A percentile compares a stretch with the other conserved stretches of the same genome.
These are phyloP conservation scores for Podospora australis DNA, from an alignment of 495 filamentous ascomycete species.

Conservation along the genomic window DNA sequence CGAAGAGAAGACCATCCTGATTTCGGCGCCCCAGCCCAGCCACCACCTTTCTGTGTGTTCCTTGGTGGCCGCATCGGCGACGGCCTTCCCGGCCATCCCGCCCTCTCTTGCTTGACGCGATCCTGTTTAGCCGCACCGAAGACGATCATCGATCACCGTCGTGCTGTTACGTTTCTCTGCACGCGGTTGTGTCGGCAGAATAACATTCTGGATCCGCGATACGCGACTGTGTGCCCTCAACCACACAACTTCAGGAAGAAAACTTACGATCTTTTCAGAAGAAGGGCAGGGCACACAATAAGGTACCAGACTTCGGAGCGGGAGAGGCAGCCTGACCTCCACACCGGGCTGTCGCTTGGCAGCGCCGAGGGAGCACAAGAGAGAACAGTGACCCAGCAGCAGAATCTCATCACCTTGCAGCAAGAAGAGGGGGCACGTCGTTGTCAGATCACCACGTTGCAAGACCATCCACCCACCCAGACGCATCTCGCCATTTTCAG, in stretches of 20 bases:
- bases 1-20: neutral
- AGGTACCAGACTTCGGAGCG: no score
- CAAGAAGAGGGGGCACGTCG: neutral
- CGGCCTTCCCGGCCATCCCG: slow-evolving; percentile 15
- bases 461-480: neutral
- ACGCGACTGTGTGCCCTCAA: slow-evolving; percentile 18
- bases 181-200: slow-evolving; percentile 11
- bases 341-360: neutral
- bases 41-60: slow-evolving; percentile 14
- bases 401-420: neutral
- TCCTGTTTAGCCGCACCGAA: slow-evolving; percentile 25
- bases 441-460: slow-evolving; percentile 13
- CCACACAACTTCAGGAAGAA: no score
- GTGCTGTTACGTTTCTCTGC: neutral
- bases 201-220: slow-evolving; percentile 13
- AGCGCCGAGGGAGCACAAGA: neutral
- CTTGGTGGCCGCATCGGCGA: slow-evolving; percentile 17
- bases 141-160: slow-evolving; percentile 7
- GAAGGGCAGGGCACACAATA: neutral
- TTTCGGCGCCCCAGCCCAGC: slow-evolving; percentile 13
- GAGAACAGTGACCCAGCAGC: slow-evolving; percentile 3
- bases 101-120: slow-evolving; percentile 15
- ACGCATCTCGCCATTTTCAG: slow-evolving; percentile 12
- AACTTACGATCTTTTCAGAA: no score
- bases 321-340: neutral